Base-by-base conservation (phyloP, 2,329 filamentous ascomycete species). In the Talaromyces albobiverticillius region DNA sequence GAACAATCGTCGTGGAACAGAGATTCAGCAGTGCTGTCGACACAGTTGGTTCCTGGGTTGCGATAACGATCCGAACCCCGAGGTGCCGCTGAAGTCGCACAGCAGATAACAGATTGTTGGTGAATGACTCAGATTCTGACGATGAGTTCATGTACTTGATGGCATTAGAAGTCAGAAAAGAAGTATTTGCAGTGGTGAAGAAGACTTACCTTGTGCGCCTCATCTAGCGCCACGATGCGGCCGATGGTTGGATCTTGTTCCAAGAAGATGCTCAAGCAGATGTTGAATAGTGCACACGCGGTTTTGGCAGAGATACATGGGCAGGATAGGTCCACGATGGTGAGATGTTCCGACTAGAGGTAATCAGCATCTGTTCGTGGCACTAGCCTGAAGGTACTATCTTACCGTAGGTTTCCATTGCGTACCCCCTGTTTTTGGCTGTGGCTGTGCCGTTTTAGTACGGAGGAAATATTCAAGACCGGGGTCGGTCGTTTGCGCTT, bases 1-100 rank as follows among this genome's bases (percentile, higher is more conserved):
- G 88, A 0, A 90, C 82, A 13, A 91, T 76, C 0, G 83, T 87
- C 13, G 88, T 71, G 1, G 82, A 84, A 66, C 85, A 90, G 0
- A 93, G 74, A 52, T 90, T 87, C 0, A 92, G 76, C 0, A 94
- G 77, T 11, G 79, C 77, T 0, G 83, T 82, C 0, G 85, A 85
- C 3, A 92, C 78, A 0, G 86, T 89, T 0, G 88, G 89, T 62
- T 93, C 88, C 63, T 94, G 88, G 0, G 88, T 92, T 0, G 87
- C 85, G 31, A 92, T 85, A 36, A 92, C 65, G 3, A 91, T 76
- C 0, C 88, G 79, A 0, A 80, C 77, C 1, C 79, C 87, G 1
- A 84, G 69, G 63, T 92, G 88, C 0, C 88, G 82, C 67, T 93
- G 88, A n/a, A 86, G 75, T 0, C 88, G 80, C 58, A 92, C 86